A percentile compares a stretch with the other conserved stretches of the same genome.
phyloP scores from a whole-genome alignment of 169 alveolate genomes.

The Cystoisospora suis region DNA sequence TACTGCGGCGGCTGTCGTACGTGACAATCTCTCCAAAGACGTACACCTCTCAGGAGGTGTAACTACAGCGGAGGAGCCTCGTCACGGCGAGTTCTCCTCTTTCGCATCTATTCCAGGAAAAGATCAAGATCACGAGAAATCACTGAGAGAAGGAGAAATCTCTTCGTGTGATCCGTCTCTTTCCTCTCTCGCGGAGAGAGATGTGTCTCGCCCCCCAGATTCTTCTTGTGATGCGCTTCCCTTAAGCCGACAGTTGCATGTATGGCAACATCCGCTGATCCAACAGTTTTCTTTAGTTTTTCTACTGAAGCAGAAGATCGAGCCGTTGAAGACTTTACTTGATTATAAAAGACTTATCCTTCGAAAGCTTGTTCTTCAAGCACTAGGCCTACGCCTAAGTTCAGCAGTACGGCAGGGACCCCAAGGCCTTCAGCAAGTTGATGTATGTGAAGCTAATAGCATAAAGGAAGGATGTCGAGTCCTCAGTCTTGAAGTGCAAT shows the following conservation, averaged over 20 bases:
- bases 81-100: no score
- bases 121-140: no score
- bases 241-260: conserved; percentile 25
- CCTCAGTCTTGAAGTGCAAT: conserved; percentile 49
- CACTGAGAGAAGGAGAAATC: no score
- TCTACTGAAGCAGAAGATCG: conserved; percentile 52
- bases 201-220: not conserved
- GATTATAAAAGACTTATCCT: conserved; percentile 57
- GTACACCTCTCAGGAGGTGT: no score
- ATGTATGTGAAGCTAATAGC: conserved; percentile 44
- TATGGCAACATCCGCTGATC: conserved; percentile 60
- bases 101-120: no score
- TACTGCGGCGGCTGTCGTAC: no score
- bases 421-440: conserved; percentile 52
- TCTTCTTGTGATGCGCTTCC: not conserved
- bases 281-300: conserved; percentile 56
- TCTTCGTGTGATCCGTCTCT: no score
- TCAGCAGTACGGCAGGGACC: conserved; percentile 20
- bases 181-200: no score
- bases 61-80: no score
- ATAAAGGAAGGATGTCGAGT: conserved; percentile 65
- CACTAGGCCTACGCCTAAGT: conserved; percentile 50
- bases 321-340: conserved; percentile 40
- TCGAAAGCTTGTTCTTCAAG: conserved; percentile 61
- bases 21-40: no score